These are phyloP conservation scores for Colletotrichum musicola DNA, from an alignment of 2,329 filamentous ascomycete genomes.

Conservation along the genomic window DNA sequence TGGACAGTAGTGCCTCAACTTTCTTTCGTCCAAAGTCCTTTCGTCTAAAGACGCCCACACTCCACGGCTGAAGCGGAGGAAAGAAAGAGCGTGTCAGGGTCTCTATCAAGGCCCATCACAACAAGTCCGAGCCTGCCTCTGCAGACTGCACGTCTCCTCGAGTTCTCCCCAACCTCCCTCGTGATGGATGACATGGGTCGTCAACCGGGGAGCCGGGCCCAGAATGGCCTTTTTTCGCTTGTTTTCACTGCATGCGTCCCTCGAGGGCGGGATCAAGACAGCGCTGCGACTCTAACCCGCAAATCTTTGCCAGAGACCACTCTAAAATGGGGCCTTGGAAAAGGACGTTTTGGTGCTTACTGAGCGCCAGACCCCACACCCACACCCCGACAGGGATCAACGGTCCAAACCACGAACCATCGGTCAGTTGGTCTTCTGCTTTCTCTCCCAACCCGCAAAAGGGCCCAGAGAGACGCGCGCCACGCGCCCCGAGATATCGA, in stretches of 20 bases:
- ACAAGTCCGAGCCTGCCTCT: too few species aligned
- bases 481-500: too few species aligned
- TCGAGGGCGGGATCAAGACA: slow-evolving; percentile 1
- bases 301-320: background rate
- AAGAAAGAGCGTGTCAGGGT: too few species aligned
- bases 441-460: too few species aligned
- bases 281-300: slow-evolving; percentile 22
- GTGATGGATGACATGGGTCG: background rate
- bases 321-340: background rate
- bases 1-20: too few species aligned
- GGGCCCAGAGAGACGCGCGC: too few species aligned
- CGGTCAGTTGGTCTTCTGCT: background rate
- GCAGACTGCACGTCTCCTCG: too few species aligned
- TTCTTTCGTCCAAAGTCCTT: too few species aligned
- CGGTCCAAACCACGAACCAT: background rate
- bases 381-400: background rate
- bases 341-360: slow-evolving; percentile 12
- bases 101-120: too few species aligned
- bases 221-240: slow-evolving; percentile 21
- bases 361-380: slow-evolving; percentile 12
- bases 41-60: too few species aligned
- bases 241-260: background rate
- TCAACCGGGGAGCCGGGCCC: background rate
- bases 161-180: slow-evolving; percentile 10
- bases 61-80: too few species aligned